A percentile compares a stretch with the other conserved stretches of the same genome.
Conservation (phyloP, 2,329 filamentous ascomycete species). For the Fusarium subtropicale region DNA sequence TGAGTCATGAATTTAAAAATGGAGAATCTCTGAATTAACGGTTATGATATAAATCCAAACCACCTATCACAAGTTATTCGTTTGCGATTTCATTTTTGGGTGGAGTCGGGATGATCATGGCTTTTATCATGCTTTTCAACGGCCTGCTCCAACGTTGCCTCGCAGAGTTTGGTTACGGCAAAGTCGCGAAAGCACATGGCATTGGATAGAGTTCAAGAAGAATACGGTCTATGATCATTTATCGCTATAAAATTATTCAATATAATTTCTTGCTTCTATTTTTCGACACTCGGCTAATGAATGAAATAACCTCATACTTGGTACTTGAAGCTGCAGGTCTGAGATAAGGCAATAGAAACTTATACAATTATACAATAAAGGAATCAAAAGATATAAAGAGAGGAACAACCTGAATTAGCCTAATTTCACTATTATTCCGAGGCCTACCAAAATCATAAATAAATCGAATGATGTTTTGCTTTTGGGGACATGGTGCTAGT, state of each 20-base stretch:
- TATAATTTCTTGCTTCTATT: background rate
- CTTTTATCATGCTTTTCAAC: background rate
- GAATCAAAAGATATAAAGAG: background rate
- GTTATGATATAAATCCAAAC: background rate
- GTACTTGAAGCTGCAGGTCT: background rate
- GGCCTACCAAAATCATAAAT: background rate
- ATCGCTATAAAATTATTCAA: background rate
- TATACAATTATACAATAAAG: background rate
- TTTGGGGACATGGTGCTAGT: slow-evolving; percentile 37
- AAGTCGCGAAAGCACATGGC: rapidly evolving
- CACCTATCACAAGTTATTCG: background rate
- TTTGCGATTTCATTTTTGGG: background rate
- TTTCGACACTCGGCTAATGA: too few relatives aligned
- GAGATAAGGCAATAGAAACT: background rate
- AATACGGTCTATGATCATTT: background rate
- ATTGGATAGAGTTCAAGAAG: rapidly evolving
- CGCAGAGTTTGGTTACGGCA: background rate
- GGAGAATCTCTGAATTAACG: too few relatives aligned
- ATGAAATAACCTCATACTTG: background rate
- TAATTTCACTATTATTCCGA: background rate
- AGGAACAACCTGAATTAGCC: too few relatives aligned
- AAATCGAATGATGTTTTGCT: slow-evolving; percentile 35
- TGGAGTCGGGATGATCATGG: slow-evolving; percentile 2
- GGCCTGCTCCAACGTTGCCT: too few relatives aligned
- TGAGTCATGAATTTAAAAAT: too few relatives aligned